Percentiles rank a stretch among this genome's conserved stretches.
phyloP scores from a whole-genome alignment of 1,284 basidiomycete species.

The Limonomyces culmigenus region DNA sequence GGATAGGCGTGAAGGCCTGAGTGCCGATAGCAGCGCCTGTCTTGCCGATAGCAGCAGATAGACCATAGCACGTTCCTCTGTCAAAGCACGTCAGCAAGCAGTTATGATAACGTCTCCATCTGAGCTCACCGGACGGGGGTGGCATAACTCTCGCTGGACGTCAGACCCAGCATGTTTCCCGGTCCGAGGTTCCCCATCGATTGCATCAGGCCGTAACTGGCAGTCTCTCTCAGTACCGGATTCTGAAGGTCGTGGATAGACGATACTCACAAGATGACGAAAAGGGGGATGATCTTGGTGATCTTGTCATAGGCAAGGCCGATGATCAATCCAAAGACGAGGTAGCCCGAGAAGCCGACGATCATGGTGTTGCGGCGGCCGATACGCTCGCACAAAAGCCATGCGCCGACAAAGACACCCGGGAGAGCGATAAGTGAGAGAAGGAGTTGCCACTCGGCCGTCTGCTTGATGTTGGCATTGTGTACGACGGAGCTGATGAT shows the following conservation, averaged over 20 bases:
- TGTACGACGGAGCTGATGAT: conserved; percentile 47
- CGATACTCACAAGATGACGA: conserved; percentile 48
- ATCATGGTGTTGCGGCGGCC: conserved; percentile 56
- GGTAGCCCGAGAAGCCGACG: conserved; percentile 56
- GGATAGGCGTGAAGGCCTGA: conserved; percentile 64
- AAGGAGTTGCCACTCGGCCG: conserved; percentile 58
- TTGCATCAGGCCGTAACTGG: conserved; percentile 51
- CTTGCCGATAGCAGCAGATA: conserved; percentile 62
- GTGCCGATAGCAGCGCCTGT: conserved; percentile 64
- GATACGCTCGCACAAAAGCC: conserved; percentile 44
- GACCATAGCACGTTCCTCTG: conserved; percentile 51
- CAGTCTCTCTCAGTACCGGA: conserved; percentile 5
- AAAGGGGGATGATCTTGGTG: conserved; percentile 44
- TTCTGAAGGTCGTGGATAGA: conserved; percentile 7
- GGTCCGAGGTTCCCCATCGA: conserved; percentile 58
- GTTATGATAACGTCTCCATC: neutral
- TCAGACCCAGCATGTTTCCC: conserved; percentile 56
- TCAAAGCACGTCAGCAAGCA: conserved; percentile 19
- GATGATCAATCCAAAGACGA: conserved; percentile 27
- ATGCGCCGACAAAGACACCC: conserved; percentile 40
- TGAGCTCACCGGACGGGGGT: too few relatives aligned
- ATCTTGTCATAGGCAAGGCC: conserved; percentile 54
- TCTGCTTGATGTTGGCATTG: conserved; percentile 33
- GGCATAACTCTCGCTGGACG: conserved; percentile 39
- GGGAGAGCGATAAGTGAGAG: conserved; percentile 53